Evolutionary conservation across 441 rosid species (phyloP), one percentile per base, ranked within the genome.

Genomic region (Biscutella laevigata): DNA sequence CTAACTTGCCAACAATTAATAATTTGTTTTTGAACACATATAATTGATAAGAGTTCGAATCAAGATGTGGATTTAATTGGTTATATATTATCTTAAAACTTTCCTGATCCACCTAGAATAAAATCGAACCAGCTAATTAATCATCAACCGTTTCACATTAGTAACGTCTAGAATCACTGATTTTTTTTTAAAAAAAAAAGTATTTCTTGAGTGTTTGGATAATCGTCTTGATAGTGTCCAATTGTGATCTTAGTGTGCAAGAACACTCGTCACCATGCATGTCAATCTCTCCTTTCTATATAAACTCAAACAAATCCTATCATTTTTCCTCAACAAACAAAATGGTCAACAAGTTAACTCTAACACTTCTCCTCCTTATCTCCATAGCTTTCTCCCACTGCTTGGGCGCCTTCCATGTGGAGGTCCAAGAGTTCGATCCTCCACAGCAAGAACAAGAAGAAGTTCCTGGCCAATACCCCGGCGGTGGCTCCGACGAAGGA

Each of bases 211-310:
- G n/a, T 13, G 16, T 64, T 34, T 36, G 50, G 64, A 65, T 65
- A 58, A 57, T 24, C 14, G 29, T 58, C 6, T 22, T 17, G 26
- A 39, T 12, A 21, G 22, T 55, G 27, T 4, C 33, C 39, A 44
- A 14, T 19, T 15, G 7, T 50, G 17, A 43, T 30, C 2, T 35
- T 11, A 17, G 7, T 50, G 53, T 14, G 25, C 41, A 64, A 6
- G 52, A 43, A 73, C 79, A 71, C 74, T 56, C 74, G 86, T 80
- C 82, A 51, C 68, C 66, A 43, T 74, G 82, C 82, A 75, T 74
- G 77, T 52, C 48, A 48, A 28, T 26, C 43, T 40, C 24, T 11
- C 43, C 5, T 42, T 40, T 17, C 52, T 64, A 64, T 54, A 70
- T 40, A 70, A 41, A 59, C 48, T 3, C 34, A 26, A 26, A 44